Evolutionary conservation across 73 alveolate species (phyloP).

Genomic region (Paramecium bursaria): DNA sequence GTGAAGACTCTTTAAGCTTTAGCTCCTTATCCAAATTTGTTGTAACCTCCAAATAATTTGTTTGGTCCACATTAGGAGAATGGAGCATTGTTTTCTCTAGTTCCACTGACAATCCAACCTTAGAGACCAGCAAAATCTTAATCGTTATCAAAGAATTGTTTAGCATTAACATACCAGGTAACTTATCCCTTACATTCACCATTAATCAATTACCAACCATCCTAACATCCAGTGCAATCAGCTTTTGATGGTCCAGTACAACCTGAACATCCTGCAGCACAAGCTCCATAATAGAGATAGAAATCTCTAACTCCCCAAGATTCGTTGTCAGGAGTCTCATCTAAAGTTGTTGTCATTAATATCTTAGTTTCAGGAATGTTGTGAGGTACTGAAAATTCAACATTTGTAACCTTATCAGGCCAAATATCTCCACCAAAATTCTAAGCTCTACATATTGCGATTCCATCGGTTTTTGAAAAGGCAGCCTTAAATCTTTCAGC

Average conservation of each 20-base stretch:
- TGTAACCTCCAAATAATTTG: conserved; percentile 44
- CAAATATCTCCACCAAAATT: conserved; percentile 49
- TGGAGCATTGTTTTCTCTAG: background rate
- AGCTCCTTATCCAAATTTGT: conserved; percentile 18
- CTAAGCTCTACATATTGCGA: conserved; percentile 49
- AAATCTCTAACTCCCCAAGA: conserved; percentile 64
- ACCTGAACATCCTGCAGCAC: conserved; percentile 41
- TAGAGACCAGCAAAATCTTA: conserved; percentile 21
- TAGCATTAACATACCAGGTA: conserved; percentile 2
- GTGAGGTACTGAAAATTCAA: conserved; percentile 42
- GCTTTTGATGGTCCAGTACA: conserved; percentile 61
- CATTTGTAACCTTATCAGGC: conserved; percentile 44
- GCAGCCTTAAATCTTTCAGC: conserved; percentile 9
- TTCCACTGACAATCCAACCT: conserved; percentile 3
- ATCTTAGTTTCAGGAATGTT: conserved; percentile 49
- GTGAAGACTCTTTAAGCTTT: conserved; percentile 47
- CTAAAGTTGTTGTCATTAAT: conserved; percentile 46
- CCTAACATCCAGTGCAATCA: conserved; percentile 40
- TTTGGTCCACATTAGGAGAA: conserved; percentile 11
- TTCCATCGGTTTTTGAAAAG: conserved; percentile 49
- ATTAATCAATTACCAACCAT: conserved; percentile 11
- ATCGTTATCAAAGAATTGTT: conserved; percentile 49
- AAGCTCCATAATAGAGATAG: conserved; percentile 28
- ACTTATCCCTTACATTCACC: conserved; percentile 55
- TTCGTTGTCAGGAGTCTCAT: conserved; percentile 57